Evolutionary conservation across 805 yeast species (phyloP).

Genomic region (Metschnikowia bowlesiae): DNA sequence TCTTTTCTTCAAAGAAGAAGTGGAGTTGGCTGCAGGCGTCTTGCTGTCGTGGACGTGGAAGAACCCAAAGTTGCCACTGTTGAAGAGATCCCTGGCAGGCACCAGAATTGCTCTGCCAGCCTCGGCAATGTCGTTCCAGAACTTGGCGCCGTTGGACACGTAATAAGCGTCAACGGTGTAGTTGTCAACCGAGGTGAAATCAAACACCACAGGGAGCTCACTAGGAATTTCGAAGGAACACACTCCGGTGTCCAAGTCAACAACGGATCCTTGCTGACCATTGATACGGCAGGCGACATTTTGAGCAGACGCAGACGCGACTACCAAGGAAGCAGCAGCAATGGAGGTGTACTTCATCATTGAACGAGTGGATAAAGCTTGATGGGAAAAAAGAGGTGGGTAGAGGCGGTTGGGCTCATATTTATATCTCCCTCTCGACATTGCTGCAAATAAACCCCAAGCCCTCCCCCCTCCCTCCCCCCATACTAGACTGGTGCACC

Average conservation of each 20-base stretch:
- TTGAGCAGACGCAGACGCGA: conserved; percentile 24
- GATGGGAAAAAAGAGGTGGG: neutral
- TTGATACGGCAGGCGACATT: conserved; percentile 36
- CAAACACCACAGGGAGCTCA: conserved; percentile 23
- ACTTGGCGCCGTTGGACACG: conserved; percentile 20
- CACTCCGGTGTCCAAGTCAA: conserved; percentile 37
- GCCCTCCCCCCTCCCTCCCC: too few species aligned
- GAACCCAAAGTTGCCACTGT: conserved; percentile 18
- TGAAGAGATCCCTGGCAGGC: conserved; percentile 31
- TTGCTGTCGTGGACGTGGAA: conserved; percentile 27
- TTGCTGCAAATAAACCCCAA: neutral
- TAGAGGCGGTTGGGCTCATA: neutral
- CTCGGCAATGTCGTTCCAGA: conserved; percentile 30
- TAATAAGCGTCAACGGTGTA: conserved; percentile 36
- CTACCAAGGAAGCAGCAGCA: conserved; percentile 18
- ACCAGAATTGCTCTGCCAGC: conserved; percentile 28
- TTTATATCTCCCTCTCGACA: neutral
- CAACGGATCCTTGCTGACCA: conserved; percentile 31
- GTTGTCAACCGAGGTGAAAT: conserved; percentile 25
- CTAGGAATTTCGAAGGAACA: conserved; percentile 37
- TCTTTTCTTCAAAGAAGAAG: conserved; percentile 40
- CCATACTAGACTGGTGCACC: neutral
- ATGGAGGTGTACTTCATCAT: conserved; percentile 19
- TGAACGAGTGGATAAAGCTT: conserved; percentile 11
- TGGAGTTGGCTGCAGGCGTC: conserved; percentile 34